Conservation (phyloP, 805 yeast genomes). For the Candida verbasci region DNA sequence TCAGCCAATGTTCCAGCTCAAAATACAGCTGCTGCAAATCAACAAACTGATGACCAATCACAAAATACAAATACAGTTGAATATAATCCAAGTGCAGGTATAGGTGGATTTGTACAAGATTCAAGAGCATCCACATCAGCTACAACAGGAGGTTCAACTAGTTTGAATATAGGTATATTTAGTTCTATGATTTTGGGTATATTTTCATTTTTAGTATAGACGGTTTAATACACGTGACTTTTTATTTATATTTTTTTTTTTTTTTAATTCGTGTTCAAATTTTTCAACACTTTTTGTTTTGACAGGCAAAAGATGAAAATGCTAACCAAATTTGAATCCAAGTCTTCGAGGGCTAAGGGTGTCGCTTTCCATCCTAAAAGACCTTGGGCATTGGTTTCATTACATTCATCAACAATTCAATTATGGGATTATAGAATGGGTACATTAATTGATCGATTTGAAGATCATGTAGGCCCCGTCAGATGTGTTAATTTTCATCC, state of each 20-base stretch:
- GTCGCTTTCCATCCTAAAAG: slow-evolving; percentile 94
- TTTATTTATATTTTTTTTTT: background rate
- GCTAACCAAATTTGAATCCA: slow-evolving; percentile 82
- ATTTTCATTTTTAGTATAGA: slow-evolving; percentile 10
- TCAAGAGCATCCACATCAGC: slow-evolving; percentile 9
- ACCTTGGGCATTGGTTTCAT: slow-evolving; percentile 94
- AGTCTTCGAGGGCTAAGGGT: slow-evolving; percentile 96
- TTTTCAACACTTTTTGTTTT: slow-evolving; percentile 3
- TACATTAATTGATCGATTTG: slow-evolving; percentile 89
- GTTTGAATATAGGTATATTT: slow-evolving; percentile 10
- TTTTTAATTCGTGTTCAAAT: slow-evolving; percentile 4
- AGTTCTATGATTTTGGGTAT: slow-evolving; percentile 21
- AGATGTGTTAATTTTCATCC: slow-evolving; percentile 96
- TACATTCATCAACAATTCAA: slow-evolving; percentile 97
- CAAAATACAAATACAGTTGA: slow-evolving; percentile 7
- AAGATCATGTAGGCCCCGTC: slow-evolving; percentile 98
- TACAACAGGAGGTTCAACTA: slow-evolving; percentile 10
- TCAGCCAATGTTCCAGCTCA: slow-evolving; percentile 11
- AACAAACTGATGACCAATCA: slow-evolving; percentile 6
- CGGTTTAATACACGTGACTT: background rate
- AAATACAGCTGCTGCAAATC: slow-evolving; percentile 12
- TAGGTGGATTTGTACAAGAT: slow-evolving; percentile 39
- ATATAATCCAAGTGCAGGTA: slow-evolving; percentile 15
- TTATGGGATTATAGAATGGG: slow-evolving; percentile 99
- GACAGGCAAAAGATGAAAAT: slow-evolving; percentile 55